A percentile compares a stretch with the other conserved stretches of the same genome.
phyloP scores from a whole-genome alignment of 2,329 filamentous ascomycete genomes.

The Aspergillus persii region DNA sequence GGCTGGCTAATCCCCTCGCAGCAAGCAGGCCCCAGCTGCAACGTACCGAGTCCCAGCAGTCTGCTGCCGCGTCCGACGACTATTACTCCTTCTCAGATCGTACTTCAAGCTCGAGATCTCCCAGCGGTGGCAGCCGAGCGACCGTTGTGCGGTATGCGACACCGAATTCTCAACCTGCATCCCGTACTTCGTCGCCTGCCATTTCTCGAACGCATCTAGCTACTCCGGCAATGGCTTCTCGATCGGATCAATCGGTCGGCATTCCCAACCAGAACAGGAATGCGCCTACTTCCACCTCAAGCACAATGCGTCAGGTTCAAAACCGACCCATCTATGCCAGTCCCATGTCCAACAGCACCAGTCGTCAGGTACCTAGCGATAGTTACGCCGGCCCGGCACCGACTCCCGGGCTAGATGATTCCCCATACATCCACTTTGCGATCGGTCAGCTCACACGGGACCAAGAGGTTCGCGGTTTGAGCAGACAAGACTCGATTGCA shows the following conservation, averaged over 20 bases:
- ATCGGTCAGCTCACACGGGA: constrained; percentile 81
- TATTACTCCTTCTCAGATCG: constrained; percentile 49
- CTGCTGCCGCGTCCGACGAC: constrained; percentile 49
- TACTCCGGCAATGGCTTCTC: constrained; percentile 13
- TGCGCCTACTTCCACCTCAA: constrained; percentile 21
- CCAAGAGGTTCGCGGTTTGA: constrained; percentile 59
- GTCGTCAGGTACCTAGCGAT: constrained; percentile 26
- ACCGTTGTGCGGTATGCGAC: constrained; percentile 45
- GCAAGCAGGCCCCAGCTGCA: constrained; percentile 46
- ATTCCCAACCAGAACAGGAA: constrained; percentile 6
- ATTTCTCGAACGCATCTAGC: constrained; percentile 26
- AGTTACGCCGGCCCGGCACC: constrained; percentile 42
- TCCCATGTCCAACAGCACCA: constrained; percentile 23
- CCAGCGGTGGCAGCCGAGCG: constrained; percentile 33
- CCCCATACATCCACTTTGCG: constrained; percentile 84
- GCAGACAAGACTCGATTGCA: constrained; percentile 49
- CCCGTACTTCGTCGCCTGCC: constrained; percentile 29
- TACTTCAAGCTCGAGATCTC: constrained; percentile 35
- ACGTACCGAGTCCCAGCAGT: constrained; percentile 45
- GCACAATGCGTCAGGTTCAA: constrained; percentile 29
- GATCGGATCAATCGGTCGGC: constrained; percentile 9
- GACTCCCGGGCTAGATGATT: constrained; percentile 79
- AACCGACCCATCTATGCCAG: constrained; percentile 22
- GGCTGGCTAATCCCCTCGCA: constrained; percentile 19
- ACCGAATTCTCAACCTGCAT: constrained; percentile 38